These are phyloP conservation scores for Phytophthora nicotianae DNA, from an alignment of 352 stramenopile genomes.

Conservation along the genomic window DNA sequence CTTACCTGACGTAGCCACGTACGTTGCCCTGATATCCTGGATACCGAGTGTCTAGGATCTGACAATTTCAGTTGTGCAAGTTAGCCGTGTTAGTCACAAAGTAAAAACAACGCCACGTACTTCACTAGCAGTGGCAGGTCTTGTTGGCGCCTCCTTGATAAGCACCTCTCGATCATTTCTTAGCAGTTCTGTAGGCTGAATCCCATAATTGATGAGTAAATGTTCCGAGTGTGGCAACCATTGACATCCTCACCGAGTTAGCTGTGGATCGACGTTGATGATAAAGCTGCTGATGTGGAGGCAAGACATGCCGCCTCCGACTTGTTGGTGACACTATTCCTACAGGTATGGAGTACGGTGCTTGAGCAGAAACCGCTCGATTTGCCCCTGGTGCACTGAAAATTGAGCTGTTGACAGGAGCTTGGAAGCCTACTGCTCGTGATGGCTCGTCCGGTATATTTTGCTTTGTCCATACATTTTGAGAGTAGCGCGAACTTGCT, in stretches of 20 bases:
- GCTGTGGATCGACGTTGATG: constrained; percentile 23
- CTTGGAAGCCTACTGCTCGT: constrained; percentile 5
- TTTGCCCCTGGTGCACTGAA: constrained; percentile 15
- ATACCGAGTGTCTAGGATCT: constrained; percentile 37
- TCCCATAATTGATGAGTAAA: background rate
- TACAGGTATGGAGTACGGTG: constrained; percentile 19
- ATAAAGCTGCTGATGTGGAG: constrained; percentile 32
- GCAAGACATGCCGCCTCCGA: constrained; percentile 23
- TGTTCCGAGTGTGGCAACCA: background rate
- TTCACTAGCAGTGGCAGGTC: constrained; percentile 37
- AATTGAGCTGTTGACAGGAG: constrained; percentile 13
- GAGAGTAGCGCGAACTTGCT: constrained; percentile 41
- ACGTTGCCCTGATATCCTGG: constrained; percentile 38
- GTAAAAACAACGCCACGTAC: constrained; percentile 14
- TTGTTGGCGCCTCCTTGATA: constrained; percentile 18
- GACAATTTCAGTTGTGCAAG: background rate
- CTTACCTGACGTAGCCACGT: constrained; percentile 61
- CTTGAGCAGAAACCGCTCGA: constrained; percentile 23
- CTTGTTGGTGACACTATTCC: constrained; percentile 13
- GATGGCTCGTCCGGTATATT: constrained; percentile 32
- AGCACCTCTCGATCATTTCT: constrained; percentile 18
- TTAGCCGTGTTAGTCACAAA: constrained; percentile 1
- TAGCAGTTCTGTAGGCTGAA: constrained; percentile 21
- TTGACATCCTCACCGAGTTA: constrained; percentile 21
- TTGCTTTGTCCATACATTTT: constrained; percentile 64